Evolutionary conservation across 106 monocot species (phyloP).

Genomic region (Narthecium ossifragum): DNA sequence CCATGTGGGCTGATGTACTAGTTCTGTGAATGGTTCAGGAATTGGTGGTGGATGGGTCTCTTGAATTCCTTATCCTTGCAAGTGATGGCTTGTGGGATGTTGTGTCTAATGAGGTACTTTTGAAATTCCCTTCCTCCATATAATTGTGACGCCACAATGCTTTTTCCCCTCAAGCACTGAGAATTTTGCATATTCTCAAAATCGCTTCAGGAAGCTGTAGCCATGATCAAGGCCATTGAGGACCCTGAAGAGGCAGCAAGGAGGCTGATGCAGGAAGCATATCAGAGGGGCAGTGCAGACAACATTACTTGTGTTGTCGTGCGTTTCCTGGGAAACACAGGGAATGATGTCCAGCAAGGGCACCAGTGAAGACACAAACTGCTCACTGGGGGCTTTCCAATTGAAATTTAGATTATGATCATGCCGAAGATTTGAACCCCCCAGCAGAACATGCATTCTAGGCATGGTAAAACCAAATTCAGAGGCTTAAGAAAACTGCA

Average conservation of each 20-base stretch:
- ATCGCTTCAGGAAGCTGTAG: constrained; percentile 63
- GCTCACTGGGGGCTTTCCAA: no score
- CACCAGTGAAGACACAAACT: no score
- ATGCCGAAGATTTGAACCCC: no score
- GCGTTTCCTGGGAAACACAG: constrained; percentile 35
- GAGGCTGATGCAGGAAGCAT: constrained; percentile 55
- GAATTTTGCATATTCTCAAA: no score
- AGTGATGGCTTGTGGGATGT: constrained; percentile 99
- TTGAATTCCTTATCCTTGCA: constrained; percentile 95
- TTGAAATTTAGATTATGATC: no score
- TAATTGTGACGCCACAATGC: no score
- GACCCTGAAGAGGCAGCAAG: constrained; percentile 68
- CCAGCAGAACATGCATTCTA: no score
- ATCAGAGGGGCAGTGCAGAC: constrained; percentile 61
- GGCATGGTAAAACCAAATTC: no score
- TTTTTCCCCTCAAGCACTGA: not conserved
- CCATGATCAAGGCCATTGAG: constrained; percentile 51
- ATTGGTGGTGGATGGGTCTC: constrained; percentile 73
- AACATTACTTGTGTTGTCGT: constrained; percentile 70
- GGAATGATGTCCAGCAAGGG: not conserved
- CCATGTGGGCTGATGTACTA: not conserved
- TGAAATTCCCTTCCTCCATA: no score
- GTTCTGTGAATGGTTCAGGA: constrained; percentile 41
- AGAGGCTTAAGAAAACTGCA: no score
- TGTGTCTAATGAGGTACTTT: constrained; percentile 80